These are phyloP conservation scores for Papiliotrema fonsecae DNA, from an alignment of 1,284 basidiomycete genomes.

Conservation along the genomic window DNA sequence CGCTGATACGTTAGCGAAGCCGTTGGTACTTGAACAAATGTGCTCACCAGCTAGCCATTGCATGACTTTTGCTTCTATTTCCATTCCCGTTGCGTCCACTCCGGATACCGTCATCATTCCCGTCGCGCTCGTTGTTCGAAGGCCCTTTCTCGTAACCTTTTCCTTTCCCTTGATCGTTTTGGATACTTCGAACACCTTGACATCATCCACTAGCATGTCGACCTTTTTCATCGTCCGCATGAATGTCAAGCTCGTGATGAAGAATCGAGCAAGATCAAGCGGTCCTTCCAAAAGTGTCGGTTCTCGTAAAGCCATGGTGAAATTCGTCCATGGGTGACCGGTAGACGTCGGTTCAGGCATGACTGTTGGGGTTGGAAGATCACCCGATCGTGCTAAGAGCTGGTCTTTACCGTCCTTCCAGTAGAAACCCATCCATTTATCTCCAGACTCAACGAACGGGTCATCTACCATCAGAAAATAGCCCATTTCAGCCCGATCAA, in stretches of 20 bases:
- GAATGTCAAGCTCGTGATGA: slow-evolving; percentile 90
- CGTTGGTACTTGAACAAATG: neutral
- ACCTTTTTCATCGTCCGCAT: slow-evolving; percentile 77
- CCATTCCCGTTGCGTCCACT: slow-evolving; percentile 64
- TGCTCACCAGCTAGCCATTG: slow-evolving; percentile 56
- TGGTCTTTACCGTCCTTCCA: slow-evolving; percentile 90
- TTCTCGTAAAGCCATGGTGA: slow-evolving; percentile 85
- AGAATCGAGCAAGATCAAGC: slow-evolving; percentile 83
- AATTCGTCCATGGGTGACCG: slow-evolving; percentile 70
- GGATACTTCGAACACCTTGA: slow-evolving; percentile 66
- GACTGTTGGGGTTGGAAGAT: slow-evolving; percentile 52
- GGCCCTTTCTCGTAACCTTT: slow-evolving; percentile 54
- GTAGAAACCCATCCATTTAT: slow-evolving; percentile 92
- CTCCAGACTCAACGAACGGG: slow-evolving; percentile 85
- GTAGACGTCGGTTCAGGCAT: no score
- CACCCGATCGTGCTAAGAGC: slow-evolving; percentile 72
- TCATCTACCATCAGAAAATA: slow-evolving; percentile 55
- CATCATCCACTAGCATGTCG: slow-evolving; percentile 72
- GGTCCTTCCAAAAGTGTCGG: slow-evolving; percentile 71
- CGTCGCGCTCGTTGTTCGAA: slow-evolving; percentile 48
- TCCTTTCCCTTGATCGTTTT: slow-evolving; percentile 64
- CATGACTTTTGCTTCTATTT: slow-evolving; percentile 77
- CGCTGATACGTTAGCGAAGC: slow-evolving; percentile 48
- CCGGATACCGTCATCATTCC: slow-evolving; percentile 65
- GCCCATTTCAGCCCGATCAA: neutral